Evolutionary conservation across 345 rosid genomes (phyloP), one percentile per base, ranked within the genome.

Genomic region (Eucalyptus curtisii): DNA sequence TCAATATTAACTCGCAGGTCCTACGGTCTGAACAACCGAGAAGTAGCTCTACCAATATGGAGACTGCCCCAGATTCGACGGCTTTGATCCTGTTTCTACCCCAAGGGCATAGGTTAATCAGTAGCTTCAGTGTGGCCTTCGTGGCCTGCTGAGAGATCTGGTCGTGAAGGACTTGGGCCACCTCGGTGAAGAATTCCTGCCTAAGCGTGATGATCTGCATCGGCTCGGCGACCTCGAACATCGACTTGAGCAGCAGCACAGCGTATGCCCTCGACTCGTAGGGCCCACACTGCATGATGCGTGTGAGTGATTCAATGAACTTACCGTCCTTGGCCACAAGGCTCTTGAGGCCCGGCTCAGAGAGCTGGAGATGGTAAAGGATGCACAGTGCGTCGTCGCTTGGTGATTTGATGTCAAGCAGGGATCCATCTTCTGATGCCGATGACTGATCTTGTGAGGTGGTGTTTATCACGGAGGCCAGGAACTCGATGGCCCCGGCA

Each of bases 401-500:
- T 37, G 91, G 90, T 59, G 92, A 90, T 14, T 85, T 48, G 10
- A 89, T 86, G 22, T 92, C 91, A 6, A 50, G 76, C 40, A 86
- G 52, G 24, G 87, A 85, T 86, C 89, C 91, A 16, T 68, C 86
- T 4, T 89, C 89, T 7, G 37, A 47, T 16, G 88, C 71, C 9
- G 33, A 89, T 47, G 88, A 52, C n/a, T 80, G 82, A 76, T 76
- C 82, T 76, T 40, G 45, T 5, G 61, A 89, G 49, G 42, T 42
- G 16, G 80, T 85, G 81, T 81, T 90, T 16, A 97, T 89, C 79
- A 96, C 86, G 13, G 93, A 88, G 24, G 94, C 96, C 87, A 96
- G 89, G 90, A 96, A 95, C 84, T 95, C 96, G 10, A 94, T 95
- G 1, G 92, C 97, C 2, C 99, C 99, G 0, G 97, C 95, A 3